A percentile compares a stretch with the other conserved stretches of the same genome.
phyloP scores from a whole-genome alignment of 179 eudicot species.

The Patellifolia procumbens region DNA sequence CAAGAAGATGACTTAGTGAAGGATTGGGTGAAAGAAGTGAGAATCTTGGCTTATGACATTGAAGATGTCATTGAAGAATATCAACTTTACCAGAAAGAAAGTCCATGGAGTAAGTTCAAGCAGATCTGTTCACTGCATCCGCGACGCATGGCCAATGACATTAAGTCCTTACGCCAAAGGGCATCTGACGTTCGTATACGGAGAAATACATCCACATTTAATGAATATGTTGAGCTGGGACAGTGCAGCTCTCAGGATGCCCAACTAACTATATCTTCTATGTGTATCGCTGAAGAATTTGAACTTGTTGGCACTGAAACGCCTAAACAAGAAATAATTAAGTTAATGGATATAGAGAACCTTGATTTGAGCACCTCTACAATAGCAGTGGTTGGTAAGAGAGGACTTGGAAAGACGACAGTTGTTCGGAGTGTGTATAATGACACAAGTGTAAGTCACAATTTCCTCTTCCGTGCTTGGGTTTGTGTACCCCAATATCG shows the following conservation, averaged over 20 bases:
- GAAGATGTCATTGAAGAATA: slow-evolving; percentile 29
- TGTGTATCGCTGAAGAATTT: background rate
- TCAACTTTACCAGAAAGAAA: background rate
- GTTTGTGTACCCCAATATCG: background rate
- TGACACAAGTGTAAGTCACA: background rate
- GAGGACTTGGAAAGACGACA: slow-evolving; percentile 41
- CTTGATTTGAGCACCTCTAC: background rate
- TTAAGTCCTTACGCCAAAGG: background rate
- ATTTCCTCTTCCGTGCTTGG: slow-evolving; percentile 26
- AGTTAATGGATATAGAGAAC: background rate
- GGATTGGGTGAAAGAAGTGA: slow-evolving; percentile 25
- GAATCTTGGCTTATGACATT: slow-evolving; percentile 28
- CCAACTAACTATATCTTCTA: background rate
- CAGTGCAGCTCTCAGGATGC: background rate
- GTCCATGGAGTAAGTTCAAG: background rate
- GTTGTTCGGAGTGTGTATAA: slow-evolving; percentile 27
- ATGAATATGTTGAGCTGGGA: background rate
- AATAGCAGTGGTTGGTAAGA: slow-evolving; percentile 34
- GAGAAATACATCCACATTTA: background rate
- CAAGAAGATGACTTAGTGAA: background rate
- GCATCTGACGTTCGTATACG: background rate
- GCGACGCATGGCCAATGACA: background rate
- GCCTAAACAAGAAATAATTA: slow-evolving; percentile 19
- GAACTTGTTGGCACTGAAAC: slow-evolving; percentile 21
- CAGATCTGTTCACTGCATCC: background rate